Evolutionary conservation across 2,329 filamentous ascomycete species (phyloP).

Genomic region (Westerdykella ornata): DNA sequence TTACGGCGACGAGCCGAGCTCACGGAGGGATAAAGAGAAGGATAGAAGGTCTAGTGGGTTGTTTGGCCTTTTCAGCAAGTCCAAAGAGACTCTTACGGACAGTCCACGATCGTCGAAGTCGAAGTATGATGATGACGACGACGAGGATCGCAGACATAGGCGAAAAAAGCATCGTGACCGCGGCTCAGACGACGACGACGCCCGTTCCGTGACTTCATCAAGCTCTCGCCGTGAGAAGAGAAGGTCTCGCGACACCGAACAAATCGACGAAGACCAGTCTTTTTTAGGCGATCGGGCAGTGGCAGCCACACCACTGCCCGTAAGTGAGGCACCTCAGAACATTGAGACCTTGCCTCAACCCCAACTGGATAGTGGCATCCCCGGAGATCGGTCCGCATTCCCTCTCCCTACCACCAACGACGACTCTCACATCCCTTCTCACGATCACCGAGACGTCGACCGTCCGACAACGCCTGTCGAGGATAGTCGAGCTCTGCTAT

Average conservation of each 20-base stretch:
- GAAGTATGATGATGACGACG: conserved; percentile 38
- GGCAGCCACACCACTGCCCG: conserved; percentile 46
- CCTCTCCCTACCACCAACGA: conserved; percentile 21
- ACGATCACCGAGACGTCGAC: conserved; percentile 15
- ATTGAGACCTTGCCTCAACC: conserved; percentile 12
- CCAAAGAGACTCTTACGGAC: conserved; percentile 41
- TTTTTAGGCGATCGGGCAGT: conserved; percentile 61
- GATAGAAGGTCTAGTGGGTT: conserved; percentile 43
- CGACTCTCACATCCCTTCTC: conserved; percentile 17
- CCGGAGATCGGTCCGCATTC: conserved; percentile 29
- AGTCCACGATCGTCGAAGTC: conserved; percentile 33
- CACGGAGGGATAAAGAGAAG: conserved; percentile 30
- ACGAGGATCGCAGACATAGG: conserved; percentile 39
- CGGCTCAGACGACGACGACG: conserved; percentile 34
- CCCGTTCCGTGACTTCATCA: conserved; percentile 30
- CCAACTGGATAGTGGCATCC: conserved; percentile 22
- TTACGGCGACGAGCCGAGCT: conserved; percentile 35
- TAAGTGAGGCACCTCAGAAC: conserved; percentile 24
- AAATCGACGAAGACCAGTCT: conserved; percentile 44
- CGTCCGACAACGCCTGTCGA: conserved; percentile 30
- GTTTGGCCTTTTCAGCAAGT: conserved; percentile 44
- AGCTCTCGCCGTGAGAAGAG: conserved; percentile 39
- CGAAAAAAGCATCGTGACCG: conserved; percentile 41
- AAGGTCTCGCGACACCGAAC: conserved; percentile 32
- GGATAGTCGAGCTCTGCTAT: conserved; percentile 29